Conservation (phyloP, 2,329 filamentous ascomycete genomes). For the Claviceps spartinae region DNA sequence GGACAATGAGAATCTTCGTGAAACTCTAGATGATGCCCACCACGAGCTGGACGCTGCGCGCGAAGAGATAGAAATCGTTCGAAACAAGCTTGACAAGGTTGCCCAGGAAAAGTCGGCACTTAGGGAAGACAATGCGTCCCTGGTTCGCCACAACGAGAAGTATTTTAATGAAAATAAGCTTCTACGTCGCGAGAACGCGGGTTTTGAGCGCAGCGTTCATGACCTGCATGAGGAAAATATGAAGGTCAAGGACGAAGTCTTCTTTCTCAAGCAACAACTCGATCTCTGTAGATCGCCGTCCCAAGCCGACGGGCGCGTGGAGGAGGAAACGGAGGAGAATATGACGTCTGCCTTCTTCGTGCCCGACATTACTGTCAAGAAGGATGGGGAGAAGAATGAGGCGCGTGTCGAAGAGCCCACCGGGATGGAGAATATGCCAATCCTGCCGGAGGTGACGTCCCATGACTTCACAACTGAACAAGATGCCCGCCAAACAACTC, state of each 20-base stretch:
- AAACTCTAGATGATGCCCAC: constrained; percentile 25
- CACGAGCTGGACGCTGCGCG: constrained; percentile 28
- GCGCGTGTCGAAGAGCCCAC: constrained; percentile 18
- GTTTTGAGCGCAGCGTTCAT: constrained; percentile 31
- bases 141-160: constrained; percentile 41
- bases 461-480: constrained; percentile 19
- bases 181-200: constrained; percentile 32
- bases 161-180: constrained; percentile 41
- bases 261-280: constrained; percentile 30
- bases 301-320: constrained; percentile 23
- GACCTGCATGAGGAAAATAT: constrained; percentile 33
- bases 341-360: constrained; percentile 47
- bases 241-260: constrained; percentile 34
- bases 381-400: constrained; percentile 27
- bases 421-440: constrained; percentile 17
- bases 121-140: constrained; percentile 36
- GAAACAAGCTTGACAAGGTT: constrained; percentile 24
- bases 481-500: constrained; percentile 15
- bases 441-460: constrained; percentile 18
- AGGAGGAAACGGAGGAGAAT: constrained; percentile 32
- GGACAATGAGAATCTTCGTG: constrained; percentile 31
- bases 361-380: constrained; percentile 42
- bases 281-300: constrained; percentile 26
- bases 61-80: constrained; percentile 26
- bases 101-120: constrained; percentile 30